Evolutionary conservation across 176 grass and related monocot genomes (phyloP), one percentile per base, ranked within the genome.

Genomic region (Carex pumila): DNA sequence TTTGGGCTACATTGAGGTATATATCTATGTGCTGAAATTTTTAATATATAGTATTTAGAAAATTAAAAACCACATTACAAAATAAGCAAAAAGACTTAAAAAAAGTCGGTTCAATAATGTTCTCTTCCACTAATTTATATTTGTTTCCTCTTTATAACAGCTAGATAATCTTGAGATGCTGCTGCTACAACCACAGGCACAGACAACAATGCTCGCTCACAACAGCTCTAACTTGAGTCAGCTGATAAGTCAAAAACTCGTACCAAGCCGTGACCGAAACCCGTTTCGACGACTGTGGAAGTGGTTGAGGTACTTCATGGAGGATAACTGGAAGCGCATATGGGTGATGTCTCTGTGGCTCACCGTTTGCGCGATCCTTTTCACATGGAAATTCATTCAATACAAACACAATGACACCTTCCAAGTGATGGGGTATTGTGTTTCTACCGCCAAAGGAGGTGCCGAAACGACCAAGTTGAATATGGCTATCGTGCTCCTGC

Each of bases 301-400:
- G 34, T 50, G 17, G 41, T 4, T 83, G 1, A 8, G 4, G 45
- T 98, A 98, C 89, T 98, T 98, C 91, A 43, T 93, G 70, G 95
- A 98, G 88, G 95, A 95, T 88, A 95, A 95, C 87, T 95, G 95
- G 95, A 98, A 98, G 85, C 89, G 95, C 4, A 88, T 95, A 2
- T 98, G 92, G 95, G 88, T 95, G 12, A 81, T 95, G 86, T n/a
- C 83, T 10, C 86, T 98, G 12, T 98, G 95, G 95, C 88, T 98
- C 8, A 6, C 82, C 52, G 84, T 92, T 79, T 95, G 94, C 80
- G 89, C 86, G 5, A 77, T 25, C 14, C 92, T 98, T 36, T 94
- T 94, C 75, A 12, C 90, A 4, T 94, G 87, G 89, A 94, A 94
- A 72, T 94, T 94, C 88, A 21, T 36, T 6, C 71, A 90, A 0